A percentile compares a stretch with the other conserved stretches of the same genome.
Conservation (phyloP, 345 rosid species). For the Euphorbia lathyris region DNA sequence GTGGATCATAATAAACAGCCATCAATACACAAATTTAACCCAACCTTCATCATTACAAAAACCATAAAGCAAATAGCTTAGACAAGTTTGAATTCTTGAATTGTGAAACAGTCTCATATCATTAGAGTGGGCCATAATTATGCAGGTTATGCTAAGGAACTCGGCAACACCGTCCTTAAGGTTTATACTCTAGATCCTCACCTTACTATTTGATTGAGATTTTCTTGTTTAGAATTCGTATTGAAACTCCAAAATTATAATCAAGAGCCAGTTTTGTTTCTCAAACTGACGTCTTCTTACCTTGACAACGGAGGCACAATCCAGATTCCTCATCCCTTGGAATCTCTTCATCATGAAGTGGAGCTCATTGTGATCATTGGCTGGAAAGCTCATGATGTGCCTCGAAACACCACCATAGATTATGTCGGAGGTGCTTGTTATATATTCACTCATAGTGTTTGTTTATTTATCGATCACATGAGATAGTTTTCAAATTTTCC, state of each 20-base stretch:
- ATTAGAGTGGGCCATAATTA: conserved; percentile 96
- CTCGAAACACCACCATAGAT: conserved; percentile 72
- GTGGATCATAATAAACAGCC: too few species aligned
- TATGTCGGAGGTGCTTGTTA: conserved; percentile 70
- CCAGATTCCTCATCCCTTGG: conserved; percentile 70
- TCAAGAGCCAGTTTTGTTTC: conserved; percentile 82
- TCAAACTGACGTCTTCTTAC: conserved; percentile 93
- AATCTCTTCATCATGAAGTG: conserved; percentile 86
- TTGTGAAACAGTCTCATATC: too few species aligned
- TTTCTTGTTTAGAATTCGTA: not conserved
- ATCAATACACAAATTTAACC: too few species aligned
- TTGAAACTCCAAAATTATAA: not conserved
- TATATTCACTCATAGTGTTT: too few species aligned
- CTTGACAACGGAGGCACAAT: conserved; percentile 84
- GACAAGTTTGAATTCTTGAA: too few species aligned
- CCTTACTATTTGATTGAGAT: not conserved
- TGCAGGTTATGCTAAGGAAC: conserved; percentile 91
- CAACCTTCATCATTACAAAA: too few species aligned
- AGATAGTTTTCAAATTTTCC: too few species aligned
- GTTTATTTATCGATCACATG: too few species aligned
- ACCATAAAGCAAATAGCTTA: too few species aligned
- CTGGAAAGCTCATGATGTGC: conserved; percentile 75
- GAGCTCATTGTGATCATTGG: conserved; percentile 89
- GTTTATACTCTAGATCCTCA: conserved; percentile 5
- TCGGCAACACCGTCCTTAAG: conserved; percentile 90